These are phyloP conservation scores for Liriodendron chinense DNA, from an alignment of 164 flowering plant species.

Conservation along the genomic window DNA sequence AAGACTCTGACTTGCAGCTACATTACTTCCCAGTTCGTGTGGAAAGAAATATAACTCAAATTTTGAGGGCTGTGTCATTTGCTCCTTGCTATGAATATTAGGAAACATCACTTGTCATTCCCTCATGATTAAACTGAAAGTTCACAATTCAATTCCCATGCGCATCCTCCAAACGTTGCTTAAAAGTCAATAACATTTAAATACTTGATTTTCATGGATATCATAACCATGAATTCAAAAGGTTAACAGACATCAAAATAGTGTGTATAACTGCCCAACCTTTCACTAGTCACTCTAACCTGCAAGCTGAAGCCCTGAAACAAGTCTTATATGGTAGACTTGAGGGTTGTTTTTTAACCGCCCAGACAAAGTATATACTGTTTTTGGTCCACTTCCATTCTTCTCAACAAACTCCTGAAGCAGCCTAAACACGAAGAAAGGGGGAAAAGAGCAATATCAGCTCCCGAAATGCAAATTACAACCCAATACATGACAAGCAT, in stretches of 20 bases:
- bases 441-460: neutral
- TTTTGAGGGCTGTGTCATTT: neutral
- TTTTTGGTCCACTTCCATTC: conserved; percentile 53
- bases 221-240: neutral
- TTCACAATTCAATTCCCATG: neutral
- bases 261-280: neutral
- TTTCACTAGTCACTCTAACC: conserved; percentile 34
- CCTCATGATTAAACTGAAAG: neutral
- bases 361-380: conserved; percentile 64
- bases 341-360: conserved; percentile 62
- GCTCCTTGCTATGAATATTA: neutral
- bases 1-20: neutral
- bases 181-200: neutral
- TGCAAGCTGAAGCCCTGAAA: conserved; percentile 54
- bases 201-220: neutral
- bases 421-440: conserved; percentile 39
- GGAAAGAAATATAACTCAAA: neutral
- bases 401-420: conserved; percentile 75
- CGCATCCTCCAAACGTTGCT: neutral
- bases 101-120: neutral
- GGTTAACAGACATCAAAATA: too few relatives aligned
- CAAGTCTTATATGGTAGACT: conserved; percentile 63
- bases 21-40: neutral
- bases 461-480: neutral
- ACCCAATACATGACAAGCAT: neutral